These are phyloP conservation scores for Alternaria postmessia DNA, from an alignment of 2,329 filamentous ascomycete species.

Conservation along the genomic window DNA sequence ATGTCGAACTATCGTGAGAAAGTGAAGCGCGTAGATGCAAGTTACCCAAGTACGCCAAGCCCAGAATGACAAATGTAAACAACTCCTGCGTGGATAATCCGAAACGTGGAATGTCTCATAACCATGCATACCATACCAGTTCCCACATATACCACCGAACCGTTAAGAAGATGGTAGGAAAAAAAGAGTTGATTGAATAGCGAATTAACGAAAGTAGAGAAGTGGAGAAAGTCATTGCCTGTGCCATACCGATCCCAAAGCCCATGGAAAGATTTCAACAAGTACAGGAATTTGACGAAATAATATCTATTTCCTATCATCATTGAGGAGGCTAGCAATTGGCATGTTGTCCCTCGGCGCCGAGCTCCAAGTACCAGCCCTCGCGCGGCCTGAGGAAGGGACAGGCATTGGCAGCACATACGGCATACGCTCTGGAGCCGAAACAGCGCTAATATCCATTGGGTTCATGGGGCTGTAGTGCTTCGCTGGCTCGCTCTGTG, in stretches of 20 bases:
- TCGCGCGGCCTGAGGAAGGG: slow-evolving; percentile 41
- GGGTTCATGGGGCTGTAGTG: slow-evolving; percentile 45
- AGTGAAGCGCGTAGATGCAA: neutral
- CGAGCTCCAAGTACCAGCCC: slow-evolving; percentile 48
- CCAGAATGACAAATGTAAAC: slow-evolving; percentile 1
- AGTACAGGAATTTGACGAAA: neutral
- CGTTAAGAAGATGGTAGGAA: neutral
- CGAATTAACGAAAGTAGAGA: slow-evolving; percentile 38
- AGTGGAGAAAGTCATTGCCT: slow-evolving; percentile 14
- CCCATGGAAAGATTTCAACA: slow-evolving; percentile 1
- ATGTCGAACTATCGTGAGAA: neutral
- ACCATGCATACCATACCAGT: slow-evolving; percentile 1
- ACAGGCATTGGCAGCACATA: slow-evolving; percentile 50
- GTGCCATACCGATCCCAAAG: slow-evolving; percentile 5
- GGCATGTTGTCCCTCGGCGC: slow-evolving; percentile 50
- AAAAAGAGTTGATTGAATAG: slow-evolving; percentile 13
- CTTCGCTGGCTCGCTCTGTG: slow-evolving; percentile 41
- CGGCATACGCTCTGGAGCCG: slow-evolving; percentile 45
- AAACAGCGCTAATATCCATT: slow-evolving; percentile 42
- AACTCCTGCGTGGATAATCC: slow-evolving; percentile 1
- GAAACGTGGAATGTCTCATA: slow-evolving; percentile 9
- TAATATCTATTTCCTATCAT: slow-evolving; percentile 43
- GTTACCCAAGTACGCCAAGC: neutral
- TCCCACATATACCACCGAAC: neutral
- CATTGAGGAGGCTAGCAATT: slow-evolving; percentile 51